Evolutionary conservation across 768 basidiomycete species (phyloP), one percentile per base, ranked within the genome.

Genomic region (Epithele typhae): DNA sequence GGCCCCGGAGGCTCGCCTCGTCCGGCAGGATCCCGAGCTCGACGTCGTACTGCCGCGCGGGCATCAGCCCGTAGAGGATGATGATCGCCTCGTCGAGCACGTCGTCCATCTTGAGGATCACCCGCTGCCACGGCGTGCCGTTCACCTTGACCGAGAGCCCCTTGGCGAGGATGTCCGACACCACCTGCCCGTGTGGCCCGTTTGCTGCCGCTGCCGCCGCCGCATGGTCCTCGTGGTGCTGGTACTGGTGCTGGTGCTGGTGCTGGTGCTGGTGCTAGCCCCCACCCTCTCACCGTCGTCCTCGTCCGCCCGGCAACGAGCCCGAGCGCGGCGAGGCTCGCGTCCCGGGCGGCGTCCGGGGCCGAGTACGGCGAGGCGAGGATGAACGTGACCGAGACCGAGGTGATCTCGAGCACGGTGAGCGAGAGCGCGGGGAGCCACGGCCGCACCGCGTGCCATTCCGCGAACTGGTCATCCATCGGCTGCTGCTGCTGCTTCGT

Each of bases 11-110:
- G n/a, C 57, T 51, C 19, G 78, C 71, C 21, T 80, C 82, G 5
- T 74, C 74, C 8, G 81, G 79, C 4, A 84, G 81, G 22, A 94
- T 74, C 2, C 77, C 83, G 10, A 96, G 70, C 58, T 92, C 88
- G 42, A 96, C 82, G 58, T 96, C 92, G 57, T 96, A 96, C 61
- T 90, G 87, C 46, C 88, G 77, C 2, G 88, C 88, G 3, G 92
- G 92, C 71, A 87, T 78, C 37, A 97, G 73, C 1, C 90, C 91
- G 49, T 92, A 93, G 22, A 97, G 79, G 48, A 95, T 88, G 43
- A 96, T 90, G 46, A 94, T 80, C 0, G 91, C 93, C 59, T 95
- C 87, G 54, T 94, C 92, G 0, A 76, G 74, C 43, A 80, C 77
- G 36, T 92, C 89, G 60, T 88, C 83, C 51, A 90, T 79, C 43